Percentiles rank a stretch among this genome's conserved stretches.
phyloP scores from a whole-genome alignment of 2,329 filamentous ascomycete genomes.

The Scolecobasidium constrictum region DNA sequence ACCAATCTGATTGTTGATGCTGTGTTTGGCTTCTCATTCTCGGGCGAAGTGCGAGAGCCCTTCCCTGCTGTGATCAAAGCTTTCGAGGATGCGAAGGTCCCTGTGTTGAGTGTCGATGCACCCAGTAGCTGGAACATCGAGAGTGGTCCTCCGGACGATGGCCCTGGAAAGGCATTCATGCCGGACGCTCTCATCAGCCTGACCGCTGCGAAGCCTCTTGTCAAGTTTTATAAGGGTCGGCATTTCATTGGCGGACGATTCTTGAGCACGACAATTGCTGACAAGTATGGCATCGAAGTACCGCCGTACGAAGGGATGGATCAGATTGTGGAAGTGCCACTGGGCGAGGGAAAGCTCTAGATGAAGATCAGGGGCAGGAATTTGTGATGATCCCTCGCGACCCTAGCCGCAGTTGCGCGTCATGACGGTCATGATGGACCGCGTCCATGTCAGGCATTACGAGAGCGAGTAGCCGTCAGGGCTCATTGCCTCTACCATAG shows the following conservation, averaged over 20 bases:
- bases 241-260: slow-evolving; percentile 93
- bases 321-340: slow-evolving; percentile 70
- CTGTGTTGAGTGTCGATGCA: slow-evolving; percentile 82
- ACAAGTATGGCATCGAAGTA: slow-evolving; percentile 77
- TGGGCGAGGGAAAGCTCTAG: slow-evolving; percentile 42
- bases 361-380: background rate
- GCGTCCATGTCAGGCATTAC: too few species aligned
- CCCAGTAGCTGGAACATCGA: slow-evolving; percentile 95
- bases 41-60: slow-evolving; percentile 82
- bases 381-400: too few species aligned
- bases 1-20: slow-evolving; percentile 82
- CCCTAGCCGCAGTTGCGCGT: too few species aligned
- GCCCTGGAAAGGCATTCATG: slow-evolving; percentile 69
- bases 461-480: too few species aligned
- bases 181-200: slow-evolving; percentile 74
- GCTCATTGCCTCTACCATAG: too few species aligned
- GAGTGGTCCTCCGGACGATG: slow-evolving; percentile 64
- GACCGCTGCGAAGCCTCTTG: slow-evolving; percentile 86
- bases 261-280: slow-evolving; percentile 62
- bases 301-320: slow-evolving; percentile 78
- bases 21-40: slow-evolving; percentile 93
- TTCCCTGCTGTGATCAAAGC: slow-evolving; percentile 73
- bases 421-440: too few species aligned
- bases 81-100: slow-evolving; percentile 60
- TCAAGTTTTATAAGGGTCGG: slow-evolving; percentile 70